Conservation (phyloP, 2,329 filamentous ascomycete genomes). For the Xylariaceae sp. region DNA sequence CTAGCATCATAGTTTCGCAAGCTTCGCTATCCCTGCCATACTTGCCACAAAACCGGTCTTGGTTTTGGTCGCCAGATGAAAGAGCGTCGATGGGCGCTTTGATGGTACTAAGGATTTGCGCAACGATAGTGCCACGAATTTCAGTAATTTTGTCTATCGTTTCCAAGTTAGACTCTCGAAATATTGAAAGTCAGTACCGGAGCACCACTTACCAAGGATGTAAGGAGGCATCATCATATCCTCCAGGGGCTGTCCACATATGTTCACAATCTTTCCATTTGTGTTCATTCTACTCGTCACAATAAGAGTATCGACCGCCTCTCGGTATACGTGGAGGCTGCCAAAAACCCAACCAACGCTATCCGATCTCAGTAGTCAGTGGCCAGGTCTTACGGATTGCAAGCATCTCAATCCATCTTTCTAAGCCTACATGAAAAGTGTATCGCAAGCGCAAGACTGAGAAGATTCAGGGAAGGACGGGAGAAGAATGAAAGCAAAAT, state of each 20-base stretch:
- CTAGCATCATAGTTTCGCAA: constrained; percentile 28
- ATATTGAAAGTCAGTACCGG: background rate
- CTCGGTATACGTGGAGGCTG: constrained; percentile 18
- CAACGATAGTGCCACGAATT: constrained; percentile 15
- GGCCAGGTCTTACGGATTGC: background rate
- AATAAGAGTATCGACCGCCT: constrained; percentile 24
- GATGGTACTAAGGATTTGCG: constrained; percentile 17
- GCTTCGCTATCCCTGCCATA: constrained; percentile 13
- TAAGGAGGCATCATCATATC: constrained; percentile 22
- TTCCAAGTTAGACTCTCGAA: background rate
- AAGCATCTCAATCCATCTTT: background rate
- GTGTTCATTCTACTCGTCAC: constrained; percentile 18
- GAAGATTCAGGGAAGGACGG: too few species aligned
- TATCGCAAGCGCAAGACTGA: background rate
- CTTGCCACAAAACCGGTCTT: constrained; percentile 19
- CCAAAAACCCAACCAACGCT: constrained; percentile 27
- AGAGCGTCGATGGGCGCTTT: constrained; percentile 14
- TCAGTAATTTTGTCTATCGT: constrained; percentile 15
- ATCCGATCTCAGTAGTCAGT: constrained; percentile 1
- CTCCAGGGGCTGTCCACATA: constrained; percentile 15
- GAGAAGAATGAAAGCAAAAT: background rate
- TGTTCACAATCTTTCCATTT: constrained; percentile 22
- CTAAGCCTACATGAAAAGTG: background rate
- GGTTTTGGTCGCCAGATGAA: background rate
- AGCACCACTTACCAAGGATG: constrained; percentile 19